A percentile compares a stretch with the other conserved stretches of the same genome.
These are phyloP conservation scores for Talaromyces sp. DNA, from an alignment of 2,329 filamentous ascomycete genomes.

Conservation along the genomic window DNA sequence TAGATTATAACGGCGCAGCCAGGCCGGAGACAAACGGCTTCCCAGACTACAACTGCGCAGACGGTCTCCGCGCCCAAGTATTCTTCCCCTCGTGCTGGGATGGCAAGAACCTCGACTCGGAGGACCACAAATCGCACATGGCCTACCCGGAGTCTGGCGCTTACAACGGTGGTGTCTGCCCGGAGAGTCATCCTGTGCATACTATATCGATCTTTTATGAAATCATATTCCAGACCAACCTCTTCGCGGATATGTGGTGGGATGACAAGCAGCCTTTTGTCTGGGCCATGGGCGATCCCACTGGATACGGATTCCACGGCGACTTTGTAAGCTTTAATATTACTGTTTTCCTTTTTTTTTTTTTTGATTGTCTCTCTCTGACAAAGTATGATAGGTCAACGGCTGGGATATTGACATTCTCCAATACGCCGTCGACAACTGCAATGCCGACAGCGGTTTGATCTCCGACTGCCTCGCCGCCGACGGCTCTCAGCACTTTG, in stretches of 20 bases:
- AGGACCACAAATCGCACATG: slow-evolving; percentile 30
- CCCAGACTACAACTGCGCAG: slow-evolving; percentile 44
- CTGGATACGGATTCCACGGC: slow-evolving; percentile 51
- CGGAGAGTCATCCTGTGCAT: slow-evolving; percentile 47
- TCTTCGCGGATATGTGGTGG: slow-evolving; percentile 9
- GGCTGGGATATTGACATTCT: slow-evolving; percentile 70
- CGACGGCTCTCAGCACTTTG: slow-evolving; percentile 47
- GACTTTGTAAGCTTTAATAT: slow-evolving; percentile 42
- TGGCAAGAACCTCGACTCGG: slow-evolving; percentile 28
- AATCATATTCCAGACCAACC: slow-evolving; percentile 53
- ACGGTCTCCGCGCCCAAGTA: slow-evolving; percentile 27
- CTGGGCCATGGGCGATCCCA: slow-evolving; percentile 46
- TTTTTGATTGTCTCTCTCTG: background rate
- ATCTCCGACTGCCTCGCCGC: slow-evolving; percentile 61
- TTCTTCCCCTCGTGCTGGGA: slow-evolving; percentile 38
- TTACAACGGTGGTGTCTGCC: slow-evolving; percentile 32
- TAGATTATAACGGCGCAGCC: slow-evolving; percentile 66
- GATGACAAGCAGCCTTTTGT: slow-evolving; percentile 39
- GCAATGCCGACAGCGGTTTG: slow-evolving; percentile 65
- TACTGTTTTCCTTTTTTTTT: background rate
- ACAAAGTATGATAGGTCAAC: slow-evolving; percentile 40
- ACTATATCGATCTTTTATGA: slow-evolving; percentile 58
- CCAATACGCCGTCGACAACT: slow-evolving; percentile 67
- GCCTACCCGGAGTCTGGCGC: slow-evolving; percentile 29
- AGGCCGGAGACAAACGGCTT: slow-evolving; percentile 53